Evolutionary conservation across 1,139 yeast species (phyloP).

Genomic region (Yamadazyma diospyri): DNA sequence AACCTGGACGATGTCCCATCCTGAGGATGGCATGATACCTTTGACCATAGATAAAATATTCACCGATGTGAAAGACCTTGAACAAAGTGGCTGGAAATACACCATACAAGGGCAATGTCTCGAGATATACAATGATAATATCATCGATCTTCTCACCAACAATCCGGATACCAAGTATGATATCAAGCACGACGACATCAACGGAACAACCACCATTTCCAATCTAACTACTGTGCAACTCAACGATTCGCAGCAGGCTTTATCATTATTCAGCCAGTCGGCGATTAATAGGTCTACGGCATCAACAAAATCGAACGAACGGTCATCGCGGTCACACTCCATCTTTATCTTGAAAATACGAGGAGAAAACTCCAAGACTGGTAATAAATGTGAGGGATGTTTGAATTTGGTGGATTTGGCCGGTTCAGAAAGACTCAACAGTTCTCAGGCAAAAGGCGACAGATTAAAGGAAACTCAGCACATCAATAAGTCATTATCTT

Average conservation of each 20-base stretch:
- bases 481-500: constrained; percentile 83
- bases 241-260: constrained; percentile 48
- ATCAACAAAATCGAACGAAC: constrained; percentile 73
- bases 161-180: constrained; percentile 48
- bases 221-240: constrained; percentile 54
- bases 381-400: constrained; percentile 53
- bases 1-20: constrained; percentile 82
- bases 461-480: constrained; percentile 84
- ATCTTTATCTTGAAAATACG: constrained; percentile 64
- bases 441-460: constrained; percentile 76
- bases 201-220: constrained; percentile 53
- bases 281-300: constrained; percentile 71
- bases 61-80: constrained; percentile 47
- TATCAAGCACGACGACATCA: constrained; percentile 65
- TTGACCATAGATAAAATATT: constrained; percentile 73
- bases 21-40: constrained; percentile 78
- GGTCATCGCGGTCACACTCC: constrained; percentile 69
- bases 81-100: constrained; percentile 64
- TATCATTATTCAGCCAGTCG: constrained; percentile 50
- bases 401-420: constrained; percentile 80
- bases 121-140: constrained; percentile 84
- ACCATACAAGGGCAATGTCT: constrained; percentile 71
- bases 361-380: constrained; percentile 54
- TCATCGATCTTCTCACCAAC: constrained; percentile 57
- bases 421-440: constrained; percentile 81